Evolutionary conservation across 2,329 filamentous ascomycete genomes (phyloP), one percentile per base, ranked within the genome.

Genomic region (Fusarium neocosmosporiellum): DNA sequence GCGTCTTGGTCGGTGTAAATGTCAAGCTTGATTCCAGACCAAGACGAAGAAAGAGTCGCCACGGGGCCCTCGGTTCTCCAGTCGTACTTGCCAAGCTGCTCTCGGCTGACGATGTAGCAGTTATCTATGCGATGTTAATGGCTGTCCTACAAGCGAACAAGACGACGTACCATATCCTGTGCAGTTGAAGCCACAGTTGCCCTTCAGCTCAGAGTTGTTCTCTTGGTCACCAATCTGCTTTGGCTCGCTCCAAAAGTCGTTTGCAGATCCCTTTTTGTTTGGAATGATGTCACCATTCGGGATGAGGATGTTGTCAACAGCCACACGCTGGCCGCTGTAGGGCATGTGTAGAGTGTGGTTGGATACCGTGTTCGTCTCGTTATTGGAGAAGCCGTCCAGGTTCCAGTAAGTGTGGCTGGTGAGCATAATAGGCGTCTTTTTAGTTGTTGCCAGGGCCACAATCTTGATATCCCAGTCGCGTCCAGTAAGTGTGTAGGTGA

Each of bases 1-100:
- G 94, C 95, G 13, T 93, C 90, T 84, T 98, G 95, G 83, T 98
- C 94, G 9, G 92, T 91, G 82, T 88, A 94, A 75, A 98, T 86
- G 66, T 97, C 93, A 65, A 98, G 80, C 79, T 91, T 90, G 81
- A 98, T 98, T 55, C 95, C 95, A 0, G 93, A 95, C 88, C 90
- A 94, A 6, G 88, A 86, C 39, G 92, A 93, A 4, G 90, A 90
- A 31, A 98, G 84, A 9, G 88, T 89, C 0, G 95, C 91, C 3
- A 91, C 87, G 37, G 89, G 91, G 24, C 85, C 83, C 46, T 85
- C 82, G 1, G 81, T 85, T 61, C 87, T 88, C 93, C 92, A 94
- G 84, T 93, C 87, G 78, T 88, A 91, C 2, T 86, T 81, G 2
- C 85, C 88, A 27, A 87, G 81, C 55, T 87, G 84, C 2, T 83